Conservation (phyloP, 2,329 filamentous ascomycete species). For the Aspergillus floridensis region DNA sequence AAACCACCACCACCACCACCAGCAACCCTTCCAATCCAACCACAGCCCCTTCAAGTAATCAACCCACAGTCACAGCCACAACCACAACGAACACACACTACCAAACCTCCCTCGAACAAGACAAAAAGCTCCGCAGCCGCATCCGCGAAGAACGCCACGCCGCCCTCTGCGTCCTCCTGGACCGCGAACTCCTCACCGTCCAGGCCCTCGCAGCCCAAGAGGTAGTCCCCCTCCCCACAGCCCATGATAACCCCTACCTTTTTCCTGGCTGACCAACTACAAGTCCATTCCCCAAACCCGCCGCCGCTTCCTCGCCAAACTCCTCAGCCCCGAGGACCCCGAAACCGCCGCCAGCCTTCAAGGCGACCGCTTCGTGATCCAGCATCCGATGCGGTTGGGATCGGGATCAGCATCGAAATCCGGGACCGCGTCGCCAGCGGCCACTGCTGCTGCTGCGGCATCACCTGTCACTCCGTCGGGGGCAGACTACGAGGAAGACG, state of each 20-base stretch:
- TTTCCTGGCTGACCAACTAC: background rate
- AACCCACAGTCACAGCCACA: no score
- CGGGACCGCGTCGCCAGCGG: background rate
- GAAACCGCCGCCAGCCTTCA: constrained; percentile 27
- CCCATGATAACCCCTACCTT: background rate
- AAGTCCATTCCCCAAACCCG: constrained; percentile 43
- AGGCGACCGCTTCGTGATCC: constrained; percentile 28
- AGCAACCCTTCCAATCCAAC: no score
- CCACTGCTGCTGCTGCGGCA: background rate
- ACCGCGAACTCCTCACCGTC: constrained; percentile 40
- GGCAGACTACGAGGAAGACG: no score
- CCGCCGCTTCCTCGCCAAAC: constrained; percentile 35
- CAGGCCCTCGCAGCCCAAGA: constrained; percentile 40
- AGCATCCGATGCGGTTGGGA: background rate
- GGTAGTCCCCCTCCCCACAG: constrained; percentile 22
- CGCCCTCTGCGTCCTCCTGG: constrained; percentile 37
- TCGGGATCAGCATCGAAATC: background rate
- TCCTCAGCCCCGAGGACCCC: constrained; percentile 31
- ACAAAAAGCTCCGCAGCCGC: constrained; percentile 23
- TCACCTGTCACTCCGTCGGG: background rate
- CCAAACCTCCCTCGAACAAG: constrained; percentile 19
- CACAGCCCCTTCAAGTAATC: no score
- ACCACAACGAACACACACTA: background rate
- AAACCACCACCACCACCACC: no score
- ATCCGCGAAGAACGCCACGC: constrained; percentile 38